A percentile compares a stretch with the other conserved stretches of the same genome.
These are phyloP conservation scores for Hyaloperonospora brassicae DNA, from an alignment of 352 stramenopile genomes.

Conservation along the genomic window DNA sequence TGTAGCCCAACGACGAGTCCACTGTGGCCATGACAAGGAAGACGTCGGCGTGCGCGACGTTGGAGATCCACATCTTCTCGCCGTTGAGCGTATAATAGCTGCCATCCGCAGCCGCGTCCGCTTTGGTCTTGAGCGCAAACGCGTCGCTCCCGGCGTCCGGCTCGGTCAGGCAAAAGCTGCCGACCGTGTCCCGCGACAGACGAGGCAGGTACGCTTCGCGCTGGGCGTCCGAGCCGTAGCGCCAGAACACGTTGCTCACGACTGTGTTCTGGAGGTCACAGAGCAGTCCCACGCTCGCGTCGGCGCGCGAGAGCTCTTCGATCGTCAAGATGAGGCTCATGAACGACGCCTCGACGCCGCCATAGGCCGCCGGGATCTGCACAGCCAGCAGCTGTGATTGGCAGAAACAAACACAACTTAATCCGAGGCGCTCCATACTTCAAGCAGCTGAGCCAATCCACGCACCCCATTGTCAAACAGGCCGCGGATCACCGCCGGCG, in stretches of 20 bases:
- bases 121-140: slow-evolving; percentile 90
- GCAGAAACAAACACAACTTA: neutral
- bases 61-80: slow-evolving; percentile 94
- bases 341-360: slow-evolving; percentile 90
- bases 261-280: slow-evolving; percentile 93
- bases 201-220: slow-evolving; percentile 73
- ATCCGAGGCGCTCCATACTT: neutral
- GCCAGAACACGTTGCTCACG: slow-evolving; percentile 91
- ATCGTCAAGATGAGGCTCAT: slow-evolving; percentile 91
- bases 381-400: slow-evolving; percentile 81
- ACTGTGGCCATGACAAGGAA: slow-evolving; percentile 92
- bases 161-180: slow-evolving; percentile 94
- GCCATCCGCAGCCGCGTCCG: slow-evolving; percentile 70
- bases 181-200: slow-evolving; percentile 60
- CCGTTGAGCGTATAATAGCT: slow-evolving; percentile 90
- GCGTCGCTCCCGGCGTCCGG: slow-evolving; percentile 91
- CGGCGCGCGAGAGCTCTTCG: slow-evolving; percentile 92
- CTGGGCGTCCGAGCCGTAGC: slow-evolving; percentile 62
- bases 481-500: slow-evolving; percentile 76
- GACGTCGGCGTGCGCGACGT: slow-evolving; percentile 86
- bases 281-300: slow-evolving; percentile 91
- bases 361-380: slow-evolving; percentile 90
- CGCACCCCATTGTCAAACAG: slow-evolving; percentile 84
- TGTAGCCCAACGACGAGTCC: slow-evolving; percentile 84
- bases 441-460: neutral